Evolutionary conservation across 208 protist species (phyloP).

Genomic region (Leishmania mexicana): DNA sequence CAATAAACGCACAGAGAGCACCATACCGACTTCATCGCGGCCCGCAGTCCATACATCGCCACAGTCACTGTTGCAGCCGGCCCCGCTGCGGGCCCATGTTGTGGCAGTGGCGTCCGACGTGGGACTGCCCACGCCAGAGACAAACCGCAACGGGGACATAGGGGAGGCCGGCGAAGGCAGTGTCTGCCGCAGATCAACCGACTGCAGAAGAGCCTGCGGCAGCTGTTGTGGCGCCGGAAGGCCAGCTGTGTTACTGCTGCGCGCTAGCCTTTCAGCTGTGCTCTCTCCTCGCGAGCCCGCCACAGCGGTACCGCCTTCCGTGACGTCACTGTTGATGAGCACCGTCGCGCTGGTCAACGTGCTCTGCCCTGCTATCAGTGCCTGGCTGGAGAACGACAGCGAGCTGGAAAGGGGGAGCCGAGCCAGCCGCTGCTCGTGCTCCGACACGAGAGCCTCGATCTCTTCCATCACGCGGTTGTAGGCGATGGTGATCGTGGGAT

Average conservation of each 20-base stretch:
- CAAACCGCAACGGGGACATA: conserved; percentile 14
- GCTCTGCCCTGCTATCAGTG: not conserved
- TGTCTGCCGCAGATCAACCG: not conserved
- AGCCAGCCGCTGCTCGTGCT: conserved; percentile 23
- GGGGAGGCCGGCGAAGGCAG: conserved; percentile 7
- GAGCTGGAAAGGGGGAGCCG: conserved; percentile 6
- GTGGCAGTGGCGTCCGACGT: conserved; percentile 6
- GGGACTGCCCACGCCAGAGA: conserved; percentile 22
- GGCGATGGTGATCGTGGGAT: conserved; percentile 36
- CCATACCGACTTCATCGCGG: conserved; percentile 39
- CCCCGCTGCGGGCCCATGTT: conserved; percentile 3
- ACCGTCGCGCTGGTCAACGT: conserved; percentile 2
- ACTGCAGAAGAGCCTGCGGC: not conserved
- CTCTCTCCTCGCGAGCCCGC: not conserved
- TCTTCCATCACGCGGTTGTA: conserved; percentile 34
- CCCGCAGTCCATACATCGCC: conserved; percentile 8
- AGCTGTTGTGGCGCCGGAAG: not conserved
- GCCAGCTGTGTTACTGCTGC: not conserved
- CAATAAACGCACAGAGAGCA: conserved; percentile 36
- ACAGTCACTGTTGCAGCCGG: not conserved
- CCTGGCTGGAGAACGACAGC: not conserved
- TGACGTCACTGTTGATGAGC: not conserved
- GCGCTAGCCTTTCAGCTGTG: not conserved
- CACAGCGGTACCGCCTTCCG: not conserved
- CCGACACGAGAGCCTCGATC: conserved; percentile 23